These are phyloP conservation scores for Glarea lozoyensis DNA, from an alignment of 495 filamentous ascomycete genomes.

Conservation along the genomic window DNA sequence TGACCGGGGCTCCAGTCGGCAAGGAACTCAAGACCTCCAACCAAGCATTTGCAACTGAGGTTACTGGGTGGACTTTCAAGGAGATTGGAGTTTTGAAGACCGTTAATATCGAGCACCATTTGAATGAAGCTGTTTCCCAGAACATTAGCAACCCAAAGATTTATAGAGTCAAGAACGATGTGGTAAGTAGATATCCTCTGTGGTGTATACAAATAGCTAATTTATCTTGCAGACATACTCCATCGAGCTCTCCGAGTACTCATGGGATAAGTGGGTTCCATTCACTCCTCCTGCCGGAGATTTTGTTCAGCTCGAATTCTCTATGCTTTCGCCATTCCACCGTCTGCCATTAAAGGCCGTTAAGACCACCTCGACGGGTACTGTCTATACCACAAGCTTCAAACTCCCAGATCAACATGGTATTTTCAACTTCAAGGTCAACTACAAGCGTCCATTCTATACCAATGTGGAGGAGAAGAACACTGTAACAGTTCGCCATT, in stretches of 20 bases:
- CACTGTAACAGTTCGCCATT: slow-evolving; percentile 88
- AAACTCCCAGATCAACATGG: slow-evolving; percentile 90
- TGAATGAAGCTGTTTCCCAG: slow-evolving; percentile 45
- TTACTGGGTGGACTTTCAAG: slow-evolving; percentile 88
- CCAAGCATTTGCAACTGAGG: slow-evolving; percentile 71
- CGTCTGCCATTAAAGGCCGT: slow-evolving; percentile 59
- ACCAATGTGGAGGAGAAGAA: slow-evolving; percentile 89
- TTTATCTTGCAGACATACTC: slow-evolving; percentile 56
- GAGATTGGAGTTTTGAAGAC: slow-evolving; percentile 86
- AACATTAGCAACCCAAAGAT: slow-evolving; percentile 70
- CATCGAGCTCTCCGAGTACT: slow-evolving; percentile 83
- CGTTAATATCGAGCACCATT: slow-evolving; percentile 71
- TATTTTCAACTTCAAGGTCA: slow-evolving; percentile 93
- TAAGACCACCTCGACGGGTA: slow-evolving; percentile 51
- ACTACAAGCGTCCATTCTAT: slow-evolving; percentile 91
- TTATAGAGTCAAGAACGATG: slow-evolving; percentile 94
- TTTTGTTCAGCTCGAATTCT: slow-evolving; percentile 85
- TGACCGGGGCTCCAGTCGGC: slow-evolving; percentile 25
- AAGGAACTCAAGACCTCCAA: slow-evolving; percentile 62
- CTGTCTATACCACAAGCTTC: slow-evolving; percentile 68
- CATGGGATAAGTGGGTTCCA: slow-evolving; percentile 57
- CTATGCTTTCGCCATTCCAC: slow-evolving; percentile 97
- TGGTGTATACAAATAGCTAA: slow-evolving; percentile 1
- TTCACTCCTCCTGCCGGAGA: slow-evolving; percentile 63
- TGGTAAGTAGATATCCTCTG: slow-evolving; percentile 49